Base-by-base conservation (phyloP, 1,284 basidiomycete genomes). In the Ceratobasidium theobromae region DNA sequence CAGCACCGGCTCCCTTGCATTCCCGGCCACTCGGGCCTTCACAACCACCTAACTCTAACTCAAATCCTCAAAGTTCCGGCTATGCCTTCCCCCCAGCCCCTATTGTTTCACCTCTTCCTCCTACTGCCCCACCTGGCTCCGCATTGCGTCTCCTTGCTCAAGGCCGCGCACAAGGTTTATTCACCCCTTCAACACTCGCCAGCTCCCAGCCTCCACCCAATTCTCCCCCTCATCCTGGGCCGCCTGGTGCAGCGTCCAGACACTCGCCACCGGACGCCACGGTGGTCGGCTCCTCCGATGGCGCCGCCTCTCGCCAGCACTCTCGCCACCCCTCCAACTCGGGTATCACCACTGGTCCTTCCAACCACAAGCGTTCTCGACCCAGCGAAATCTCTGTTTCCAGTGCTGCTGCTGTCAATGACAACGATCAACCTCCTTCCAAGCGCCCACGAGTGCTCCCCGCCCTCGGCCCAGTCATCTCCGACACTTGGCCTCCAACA, bases 121-220 rank as follows among this genome's bases (percentile, higher is more conserved):
- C 64, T 23, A 67, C 68, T 8, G 57, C 69, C 11, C 65, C 69
- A 83, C 88, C 88, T 38, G 87, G 89, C 58, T 89, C 89, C 53
- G 89, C 89, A 25, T 82, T 89, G 41, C 86, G 87, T 60, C 80
- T 91, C 49, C 81, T 92, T 43, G 87, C 89, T 72, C 89, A 93
- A 80, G 90, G 90, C 65, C 85, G 89, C 62, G 89, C 90, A 0
- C 89, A 92, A 78, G 90, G 90, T 57, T 80, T 92, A 27, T 91
- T 91, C 74, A 91, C 89, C 11, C 88, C 88, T 2, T 89, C 88
- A 23, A 90, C 54, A n/a, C 53, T 57, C 38, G 53, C 65, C 14
- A n/a, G 48, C 45, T 21, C 54, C n/a, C 65, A 66, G 27, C 52
- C 21, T 23, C 49, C 48, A 3, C 41, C 55, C 21, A 57, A 52